Evolutionary conservation across 2,329 filamentous ascomycete species (phyloP), one percentile per base, ranked within the genome.

Genomic region (Fonsecaea pedrosoi): DNA sequence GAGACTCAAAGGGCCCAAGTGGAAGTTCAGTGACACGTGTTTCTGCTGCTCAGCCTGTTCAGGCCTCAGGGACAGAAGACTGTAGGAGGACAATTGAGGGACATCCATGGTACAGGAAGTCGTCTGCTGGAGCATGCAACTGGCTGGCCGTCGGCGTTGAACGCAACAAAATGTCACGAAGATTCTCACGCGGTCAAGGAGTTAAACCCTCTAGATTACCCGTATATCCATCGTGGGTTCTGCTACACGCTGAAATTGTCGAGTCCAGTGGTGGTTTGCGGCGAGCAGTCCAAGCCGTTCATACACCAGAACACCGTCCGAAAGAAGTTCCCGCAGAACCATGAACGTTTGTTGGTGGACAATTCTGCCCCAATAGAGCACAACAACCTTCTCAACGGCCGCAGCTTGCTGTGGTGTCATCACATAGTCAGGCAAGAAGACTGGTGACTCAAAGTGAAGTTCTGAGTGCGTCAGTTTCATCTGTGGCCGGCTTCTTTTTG

Each of bases 331-430:
- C 12, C 37, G 35, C n/a, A 58, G 12, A 58, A 58, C 35, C 55
- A 58, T 58, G 30, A 58, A 58, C 1, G 37, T 40, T 18, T 58
- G n/a, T 34, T 58, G 12, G 35, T 40, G 4, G 7, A 58, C 55
- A 30, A 58, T 18, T 7, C n/a, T 15, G 7, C 35, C 55, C 55
- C 55, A 58, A n/a, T 58, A 58, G 21, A 58, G 55, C 32, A 58
- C 32, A 40, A 40, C 21, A 21, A 58, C 55, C 37, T 58, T 58
- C 35, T 58, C 37, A 4, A 58, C 30, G 12, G 55, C 18, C 12
- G 30, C 55, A 25, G 37, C 32, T 40, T 58, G 13, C 35, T 42
- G 13, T 30, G 55, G 21, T 12, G 34, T 40, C 55, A 58, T 58
- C 13, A 8, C 10, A 40, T 58, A 58, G 37, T 58, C 55, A 12